phyloP scores from a whole-genome alignment of 805 yeast species.

The Candida pseudofarinosa region DNA sequence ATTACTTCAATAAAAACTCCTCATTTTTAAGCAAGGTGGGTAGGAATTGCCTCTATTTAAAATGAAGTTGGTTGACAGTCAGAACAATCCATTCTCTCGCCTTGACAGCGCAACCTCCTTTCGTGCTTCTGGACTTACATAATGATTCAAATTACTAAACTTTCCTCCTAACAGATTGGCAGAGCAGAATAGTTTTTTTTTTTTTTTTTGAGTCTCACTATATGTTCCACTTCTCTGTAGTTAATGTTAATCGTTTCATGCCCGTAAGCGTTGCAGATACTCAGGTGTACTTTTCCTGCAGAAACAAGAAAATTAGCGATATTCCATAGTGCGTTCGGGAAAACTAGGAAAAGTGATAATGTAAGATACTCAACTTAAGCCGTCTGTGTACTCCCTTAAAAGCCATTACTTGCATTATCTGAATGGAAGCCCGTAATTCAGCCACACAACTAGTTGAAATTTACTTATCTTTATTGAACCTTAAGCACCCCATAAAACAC shows the following conservation, averaged over 20 bases:
- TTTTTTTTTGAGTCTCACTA: not conserved
- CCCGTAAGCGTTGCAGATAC: not conserved
- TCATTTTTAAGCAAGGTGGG: not conserved
- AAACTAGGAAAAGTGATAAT: not conserved
- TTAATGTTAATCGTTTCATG: not conserved
- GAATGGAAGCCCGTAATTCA: not conserved
- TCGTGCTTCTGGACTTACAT: not conserved
- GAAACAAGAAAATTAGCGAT: not conserved
- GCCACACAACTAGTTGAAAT: too few relatives aligned
- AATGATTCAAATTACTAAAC: not conserved
- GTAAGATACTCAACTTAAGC: not conserved
- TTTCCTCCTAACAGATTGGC: not conserved
- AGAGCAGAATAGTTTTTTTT: not conserved
- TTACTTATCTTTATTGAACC: too few relatives aligned
- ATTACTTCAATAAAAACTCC: not conserved
- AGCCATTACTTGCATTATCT: not conserved
- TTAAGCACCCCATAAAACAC: too few relatives aligned
- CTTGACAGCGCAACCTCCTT: not conserved
- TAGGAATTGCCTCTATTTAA: not conserved
- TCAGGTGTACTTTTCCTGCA: not conserved
- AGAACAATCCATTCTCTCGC: not conserved
- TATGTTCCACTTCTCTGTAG: not conserved
- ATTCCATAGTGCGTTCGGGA: not conserved
- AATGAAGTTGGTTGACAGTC: not conserved
- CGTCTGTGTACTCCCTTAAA: not conserved